Conservation (phyloP, 2,329 filamentous ascomycete species). For the Daldinia sp. region DNA sequence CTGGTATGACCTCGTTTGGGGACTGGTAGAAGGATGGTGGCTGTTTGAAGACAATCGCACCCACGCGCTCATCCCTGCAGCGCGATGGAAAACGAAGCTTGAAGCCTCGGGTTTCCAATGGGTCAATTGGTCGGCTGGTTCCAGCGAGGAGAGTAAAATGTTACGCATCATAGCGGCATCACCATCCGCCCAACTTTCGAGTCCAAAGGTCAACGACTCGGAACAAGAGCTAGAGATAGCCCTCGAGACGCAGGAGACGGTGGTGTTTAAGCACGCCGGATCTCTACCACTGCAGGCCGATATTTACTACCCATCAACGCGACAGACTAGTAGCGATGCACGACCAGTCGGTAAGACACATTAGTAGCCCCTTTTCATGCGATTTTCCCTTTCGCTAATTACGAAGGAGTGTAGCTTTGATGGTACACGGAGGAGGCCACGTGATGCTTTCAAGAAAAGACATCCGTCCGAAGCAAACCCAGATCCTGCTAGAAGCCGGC, state of each 20-base stretch:
- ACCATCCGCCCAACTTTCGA: constrained; percentile 14
- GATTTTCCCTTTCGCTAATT: not conserved
- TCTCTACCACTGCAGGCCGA: constrained; percentile 47
- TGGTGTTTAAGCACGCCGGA: constrained; percentile 43
- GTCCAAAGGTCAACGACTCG: not conserved
- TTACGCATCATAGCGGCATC: constrained; percentile 45
- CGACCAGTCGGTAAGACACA: constrained; percentile 25
- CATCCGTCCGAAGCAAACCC: constrained; percentile 54
- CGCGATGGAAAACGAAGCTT: constrained; percentile 45
- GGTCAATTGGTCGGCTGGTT: constrained; percentile 48
- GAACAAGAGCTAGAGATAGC: not conserved
- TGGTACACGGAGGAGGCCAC: constrained; percentile 61
- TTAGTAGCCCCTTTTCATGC: not conserved
- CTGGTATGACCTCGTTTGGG: constrained; percentile 52
- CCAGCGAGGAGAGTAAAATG: constrained; percentile 39
- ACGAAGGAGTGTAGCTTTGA: constrained; percentile 51
- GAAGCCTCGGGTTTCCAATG: constrained; percentile 41
- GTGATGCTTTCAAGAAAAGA: constrained; percentile 56
- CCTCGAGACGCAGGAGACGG: constrained; percentile 31
- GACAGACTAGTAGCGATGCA: constrained; percentile 30
- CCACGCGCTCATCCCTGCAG: constrained; percentile 41
- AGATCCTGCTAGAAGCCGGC: constrained; percentile 54
- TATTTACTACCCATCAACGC: constrained; percentile 49
- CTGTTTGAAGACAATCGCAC: constrained; percentile 48
- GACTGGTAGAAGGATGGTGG: constrained; percentile 55